Base-by-base conservation (phyloP, 2,329 filamentous ascomycete species). In the Alternaria incomplexa region DNA sequence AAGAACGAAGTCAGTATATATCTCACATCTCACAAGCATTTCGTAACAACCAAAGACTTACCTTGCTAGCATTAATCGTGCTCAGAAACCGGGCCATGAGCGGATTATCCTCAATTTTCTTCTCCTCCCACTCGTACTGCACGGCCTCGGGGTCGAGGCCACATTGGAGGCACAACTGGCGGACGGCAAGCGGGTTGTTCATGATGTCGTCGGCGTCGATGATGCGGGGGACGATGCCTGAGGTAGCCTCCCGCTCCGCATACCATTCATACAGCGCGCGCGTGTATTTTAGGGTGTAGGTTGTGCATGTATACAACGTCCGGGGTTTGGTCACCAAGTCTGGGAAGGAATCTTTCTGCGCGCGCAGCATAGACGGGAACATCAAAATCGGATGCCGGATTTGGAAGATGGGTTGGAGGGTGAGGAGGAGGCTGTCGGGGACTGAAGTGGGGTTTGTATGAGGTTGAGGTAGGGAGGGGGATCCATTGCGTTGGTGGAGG, bases 131-230 rank as follows among this genome's bases (percentile, higher is more conserved):
- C 30, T 65, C 58, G 11, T 69, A 71, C 40, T 56, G 46, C 6
- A 71, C 60, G 0, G 60, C 36, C 17, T 65, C 65, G 1, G 67
- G 65, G 46, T 64, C 60, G 15, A 71, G 26, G 0, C 65, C 56
- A 0, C 60, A 64, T 17, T 67, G 40, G 2, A 47, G 6, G 15
- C 68, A 69, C 5, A 71, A 44, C 25, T 61, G 47, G 2, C 65
- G 40, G 1, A 71, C 67, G 4, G 62, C 60, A 3, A 32, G 47
- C 6, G 56, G 55, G 13, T 61, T 45, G 6, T 56, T 58, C 60
- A 71, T 69, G 45, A 69, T 62, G 13, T 69, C 66, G 10, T 71
- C 68, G 1, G 68, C 66, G n/a, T 68, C 68, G 3, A 71, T 66
- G n/a, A 71, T 45, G 3, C 60, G 52, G 0, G 66, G 68, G 2